These are phyloP conservation scores for Metschnikowia dekortorum DNA, from an alignment of 805 yeast species.

Conservation along the genomic window DNA sequence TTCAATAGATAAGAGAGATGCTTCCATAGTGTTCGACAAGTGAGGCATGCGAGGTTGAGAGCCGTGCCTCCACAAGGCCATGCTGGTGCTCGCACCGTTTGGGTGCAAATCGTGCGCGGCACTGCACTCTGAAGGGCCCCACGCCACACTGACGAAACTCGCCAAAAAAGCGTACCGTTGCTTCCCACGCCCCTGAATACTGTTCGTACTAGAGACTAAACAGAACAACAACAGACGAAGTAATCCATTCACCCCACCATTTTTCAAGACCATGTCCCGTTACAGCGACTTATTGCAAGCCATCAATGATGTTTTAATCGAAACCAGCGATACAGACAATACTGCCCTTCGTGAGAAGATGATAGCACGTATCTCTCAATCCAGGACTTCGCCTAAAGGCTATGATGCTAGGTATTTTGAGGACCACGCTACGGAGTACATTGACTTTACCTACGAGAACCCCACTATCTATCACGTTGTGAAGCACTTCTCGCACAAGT, in stretches of 20 bases:
- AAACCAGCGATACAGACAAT: constrained; percentile 5
- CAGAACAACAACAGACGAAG: not conserved
- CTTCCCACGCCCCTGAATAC: not conserved
- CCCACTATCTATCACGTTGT: constrained; percentile 80
- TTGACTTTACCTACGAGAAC: constrained; percentile 64
- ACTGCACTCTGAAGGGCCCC: not conserved
- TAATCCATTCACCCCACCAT: not conserved
- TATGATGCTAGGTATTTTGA: constrained; percentile 21
- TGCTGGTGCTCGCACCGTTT: constrained; percentile 1
- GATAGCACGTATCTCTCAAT: constrained; percentile 6
- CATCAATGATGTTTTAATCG: constrained; percentile 9
- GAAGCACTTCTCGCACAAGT: constrained; percentile 41
- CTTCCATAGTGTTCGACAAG: too few relatives aligned
- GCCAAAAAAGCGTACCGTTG: not conserved
- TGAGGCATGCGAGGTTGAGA: not conserved
- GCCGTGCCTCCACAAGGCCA: not conserved
- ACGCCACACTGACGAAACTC: not conserved
- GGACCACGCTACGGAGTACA: constrained; percentile 44
- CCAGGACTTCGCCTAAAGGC: not conserved
- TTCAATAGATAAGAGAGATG: not conserved
- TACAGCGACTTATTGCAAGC: constrained; percentile 14
- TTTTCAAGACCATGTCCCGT: not conserved
- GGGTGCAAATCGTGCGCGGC: constrained; percentile 4
- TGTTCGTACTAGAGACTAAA: not conserved
- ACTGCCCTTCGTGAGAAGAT: constrained; percentile 8